These are phyloP conservation scores for Inosperma sp. DNA, from an alignment of 768 basidiomycete genomes.

Conservation along the genomic window DNA sequence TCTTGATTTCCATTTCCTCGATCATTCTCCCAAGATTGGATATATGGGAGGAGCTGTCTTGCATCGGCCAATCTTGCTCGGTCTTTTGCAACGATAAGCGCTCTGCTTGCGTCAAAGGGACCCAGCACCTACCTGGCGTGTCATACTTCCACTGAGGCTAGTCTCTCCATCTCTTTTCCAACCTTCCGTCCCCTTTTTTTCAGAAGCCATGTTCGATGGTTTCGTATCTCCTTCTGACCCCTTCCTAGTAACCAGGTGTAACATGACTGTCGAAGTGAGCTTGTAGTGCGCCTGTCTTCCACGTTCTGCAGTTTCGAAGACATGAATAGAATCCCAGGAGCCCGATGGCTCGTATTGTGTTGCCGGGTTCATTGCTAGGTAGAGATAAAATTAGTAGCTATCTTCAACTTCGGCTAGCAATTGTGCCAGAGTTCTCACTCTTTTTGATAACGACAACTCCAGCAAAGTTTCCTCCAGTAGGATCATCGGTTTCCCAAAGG, in stretches of 20 bases:
- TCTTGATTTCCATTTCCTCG: slow-evolving; percentile 99
- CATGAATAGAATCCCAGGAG: slow-evolving; percentile 98
- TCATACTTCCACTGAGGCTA: slow-evolving; percentile 92
- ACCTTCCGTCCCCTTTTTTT: slow-evolving; percentile 36
- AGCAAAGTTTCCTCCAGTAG: slow-evolving; percentile 71
- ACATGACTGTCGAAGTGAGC: slow-evolving; percentile 95
- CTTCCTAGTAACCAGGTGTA: slow-evolving; percentile 69
- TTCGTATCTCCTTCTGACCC: slow-evolving; percentile 35
- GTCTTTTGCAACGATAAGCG: slow-evolving; percentile 41
- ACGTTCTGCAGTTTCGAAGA: slow-evolving; percentile 91
- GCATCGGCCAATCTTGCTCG: slow-evolving; percentile 82
- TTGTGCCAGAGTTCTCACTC: slow-evolving; percentile 42
- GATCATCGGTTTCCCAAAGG: slow-evolving; percentile 94
- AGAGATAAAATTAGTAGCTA: background rate
- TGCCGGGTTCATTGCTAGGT: slow-evolving; percentile 56
- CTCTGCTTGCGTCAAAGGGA: background rate
- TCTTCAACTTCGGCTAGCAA: background rate
- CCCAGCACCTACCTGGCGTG: slow-evolving; percentile 68
- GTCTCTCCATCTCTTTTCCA: slow-evolving; percentile 71
- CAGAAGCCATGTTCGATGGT: slow-evolving; percentile 34
- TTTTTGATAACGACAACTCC: slow-evolving; percentile 97
- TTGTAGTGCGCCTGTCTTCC: slow-evolving; percentile 95
- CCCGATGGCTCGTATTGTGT: slow-evolving; percentile 63
- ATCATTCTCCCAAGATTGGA: slow-evolving; percentile 93
- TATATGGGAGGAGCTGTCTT: slow-evolving; percentile 80